These are phyloP conservation scores for Citrullus colocynthis DNA, from an alignment of 306 rosid species.

Conservation along the genomic window DNA sequence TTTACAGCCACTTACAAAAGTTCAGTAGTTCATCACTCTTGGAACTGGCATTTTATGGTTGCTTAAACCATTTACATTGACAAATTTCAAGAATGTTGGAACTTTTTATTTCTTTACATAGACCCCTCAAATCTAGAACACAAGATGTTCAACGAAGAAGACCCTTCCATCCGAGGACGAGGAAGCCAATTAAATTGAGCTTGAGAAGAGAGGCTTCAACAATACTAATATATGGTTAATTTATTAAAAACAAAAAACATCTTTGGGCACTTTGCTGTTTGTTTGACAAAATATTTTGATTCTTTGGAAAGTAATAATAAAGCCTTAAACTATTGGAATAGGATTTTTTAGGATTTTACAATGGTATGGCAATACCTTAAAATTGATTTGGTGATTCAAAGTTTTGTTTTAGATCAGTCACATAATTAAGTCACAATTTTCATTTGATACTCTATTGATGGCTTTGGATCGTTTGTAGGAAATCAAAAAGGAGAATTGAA, in stretches of 20 bases:
- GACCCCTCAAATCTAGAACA: not conserved
- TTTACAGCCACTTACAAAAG: not conserved
- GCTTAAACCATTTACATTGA: not conserved
- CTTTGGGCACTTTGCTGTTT: no score
- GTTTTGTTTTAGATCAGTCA: not conserved
- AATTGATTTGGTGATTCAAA: not conserved
- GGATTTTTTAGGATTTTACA: no score
- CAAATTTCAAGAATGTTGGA: not conserved
- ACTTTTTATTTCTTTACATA: not conserved
- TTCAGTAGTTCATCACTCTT: not conserved
- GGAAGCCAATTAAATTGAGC: not conserved
- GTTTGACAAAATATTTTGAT: no score
- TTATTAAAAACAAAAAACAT: not conserved
- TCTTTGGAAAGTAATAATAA: no score
- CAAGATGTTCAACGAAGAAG: not conserved
- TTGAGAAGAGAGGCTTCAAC: not conserved
- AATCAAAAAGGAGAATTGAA: no score
- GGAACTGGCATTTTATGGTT: not conserved
- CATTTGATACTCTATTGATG: not conserved
- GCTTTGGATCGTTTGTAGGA: no score
- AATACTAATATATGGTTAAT: not conserved
- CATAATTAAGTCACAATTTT: not conserved
- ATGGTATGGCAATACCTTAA: no score
- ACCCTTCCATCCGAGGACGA: not conserved
- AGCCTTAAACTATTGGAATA: no score